Base-by-base conservation (phyloP, 768 basidiomycete species). In the Daedaleopsis sinensis region DNA sequence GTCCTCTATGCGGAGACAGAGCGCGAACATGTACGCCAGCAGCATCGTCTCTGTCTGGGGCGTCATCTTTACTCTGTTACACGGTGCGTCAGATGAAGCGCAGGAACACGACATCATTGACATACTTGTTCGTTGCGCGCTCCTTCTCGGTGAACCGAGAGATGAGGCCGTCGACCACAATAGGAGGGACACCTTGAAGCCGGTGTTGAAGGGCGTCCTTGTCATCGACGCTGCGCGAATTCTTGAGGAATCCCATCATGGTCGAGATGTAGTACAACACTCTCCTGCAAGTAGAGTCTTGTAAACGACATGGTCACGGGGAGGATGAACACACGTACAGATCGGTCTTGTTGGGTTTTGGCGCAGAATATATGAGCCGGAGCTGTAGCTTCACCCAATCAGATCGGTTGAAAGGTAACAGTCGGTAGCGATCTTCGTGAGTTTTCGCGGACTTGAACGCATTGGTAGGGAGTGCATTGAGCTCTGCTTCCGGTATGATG, bases 401-500 rank as follows among this genome's bases (percentile, higher is more conserved):
- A 13, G 87, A 89, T 47, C 84, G 77, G 36, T 77, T 78, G 69
- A 78, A 87, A 1, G 92, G 84, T 37, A 98, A 75, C 2, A 89
- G 67, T 7, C 80, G 80, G 24, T 74, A 73, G 9, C 86, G 80
- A 42, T 87, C 83, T 35, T 76, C 71, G 49, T 80, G 71, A 38
- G 77, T 77, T 16, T 73, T 61, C 1, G 86, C 85, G 13, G 80
- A 73, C 51, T 88, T 79, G 52, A 95, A 79, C 2, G 80, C 73
- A 27, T 78, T 73, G 42, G 86, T 67, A 16, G 85, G 81, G 21
- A 97, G 78, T 1, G 87, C 80, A 60, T 89, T 86, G 82, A 91
- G 89, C 74, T 97, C 96, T 12, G 81, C 80, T 58, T 91, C 86
- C 0, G 93, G 86, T 39, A 97, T 88, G 69, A 98, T 83, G 44